These are phyloP conservation scores for Lichtheimia ornata DNA, from an alignment of 371 early-diverging fungal genomes.

Conservation along the genomic window DNA sequence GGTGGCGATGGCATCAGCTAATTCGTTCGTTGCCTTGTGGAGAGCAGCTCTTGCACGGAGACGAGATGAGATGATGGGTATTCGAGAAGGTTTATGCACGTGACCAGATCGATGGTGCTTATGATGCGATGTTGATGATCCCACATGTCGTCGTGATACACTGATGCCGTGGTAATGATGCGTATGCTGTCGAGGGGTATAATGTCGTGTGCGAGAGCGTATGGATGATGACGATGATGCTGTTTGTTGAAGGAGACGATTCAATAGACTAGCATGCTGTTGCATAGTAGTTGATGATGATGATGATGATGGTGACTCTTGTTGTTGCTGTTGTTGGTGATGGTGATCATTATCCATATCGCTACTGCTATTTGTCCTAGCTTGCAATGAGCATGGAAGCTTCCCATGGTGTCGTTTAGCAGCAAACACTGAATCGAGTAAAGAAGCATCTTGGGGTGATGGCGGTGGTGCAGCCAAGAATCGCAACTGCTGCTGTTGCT, in stretches of 20 bases:
- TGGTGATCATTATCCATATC: background rate
- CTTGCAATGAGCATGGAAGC: too few species aligned
- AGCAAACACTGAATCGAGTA: background rate
- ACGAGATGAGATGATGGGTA: background rate
- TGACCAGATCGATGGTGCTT: background rate
- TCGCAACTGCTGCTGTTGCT: background rate
- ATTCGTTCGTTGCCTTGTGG: background rate
- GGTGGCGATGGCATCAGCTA: background rate
- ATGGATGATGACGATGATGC: background rate
- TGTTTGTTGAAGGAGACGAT: background rate
- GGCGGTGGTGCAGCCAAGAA: slow-evolving; percentile 1
- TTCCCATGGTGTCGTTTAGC: background rate
- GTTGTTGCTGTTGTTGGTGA: background rate
- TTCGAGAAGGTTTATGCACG: background rate
- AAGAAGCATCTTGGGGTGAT: slow-evolving; percentile 1
- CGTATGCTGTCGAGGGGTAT: background rate
- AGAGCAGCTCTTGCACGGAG: background rate
- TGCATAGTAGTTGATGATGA: background rate
- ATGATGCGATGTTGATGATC: background rate
- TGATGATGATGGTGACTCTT: background rate
- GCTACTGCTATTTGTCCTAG: too few species aligned
- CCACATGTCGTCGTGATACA: background rate
- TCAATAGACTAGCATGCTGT: background rate
- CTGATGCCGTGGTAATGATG: background rate
- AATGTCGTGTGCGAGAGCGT: background rate